These are phyloP conservation scores for Pichia scutulata DNA, from an alignment of 805 yeast species.

Conservation along the genomic window DNA sequence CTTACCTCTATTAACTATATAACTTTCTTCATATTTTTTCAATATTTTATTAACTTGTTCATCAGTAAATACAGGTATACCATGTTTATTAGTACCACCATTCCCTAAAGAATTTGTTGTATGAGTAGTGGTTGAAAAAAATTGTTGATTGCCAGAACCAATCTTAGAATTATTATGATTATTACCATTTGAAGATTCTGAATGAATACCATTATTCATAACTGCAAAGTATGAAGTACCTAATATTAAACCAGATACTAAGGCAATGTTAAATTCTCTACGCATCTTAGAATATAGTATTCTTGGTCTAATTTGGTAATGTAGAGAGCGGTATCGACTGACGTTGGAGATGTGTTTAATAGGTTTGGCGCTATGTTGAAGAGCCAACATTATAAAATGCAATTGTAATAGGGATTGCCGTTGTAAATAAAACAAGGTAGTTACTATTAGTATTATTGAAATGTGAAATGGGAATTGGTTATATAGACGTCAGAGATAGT, in stretches of 20 bases:
- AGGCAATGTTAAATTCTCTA: conserved; percentile 24
- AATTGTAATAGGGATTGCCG: neutral
- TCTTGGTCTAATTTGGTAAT: conserved; percentile 3
- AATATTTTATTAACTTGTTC: conserved; percentile 65
- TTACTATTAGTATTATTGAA: neutral
- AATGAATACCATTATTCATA: conserved; percentile 20
- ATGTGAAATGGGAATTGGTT: neutral
- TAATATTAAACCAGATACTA: conserved; percentile 27
- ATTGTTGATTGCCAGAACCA: conserved; percentile 10
- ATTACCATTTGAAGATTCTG: conserved; percentile 20
- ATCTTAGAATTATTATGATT: conserved; percentile 4
- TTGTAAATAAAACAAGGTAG: neutral
- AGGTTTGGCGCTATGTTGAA: neutral
- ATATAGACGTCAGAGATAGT: no score
- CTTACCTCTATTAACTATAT: conserved; percentile 69
- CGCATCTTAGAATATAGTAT: conserved; percentile 18
- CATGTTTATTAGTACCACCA: conserved; percentile 43
- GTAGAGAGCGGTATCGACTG: neutral
- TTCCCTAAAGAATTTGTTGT: conserved; percentile 33
- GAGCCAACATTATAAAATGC: neutral
- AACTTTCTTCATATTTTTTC: conserved; percentile 73
- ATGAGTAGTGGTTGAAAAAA: conserved; percentile 32
- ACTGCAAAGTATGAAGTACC: conserved; percentile 29
- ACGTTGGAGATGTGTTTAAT: neutral
- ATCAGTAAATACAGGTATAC: conserved; percentile 50